Evolutionary conservation across 768 basidiomycete genomes (phyloP), one percentile per base, ranked within the genome.

Genomic region (Pseudohyphozyma bogoriensis): DNA sequence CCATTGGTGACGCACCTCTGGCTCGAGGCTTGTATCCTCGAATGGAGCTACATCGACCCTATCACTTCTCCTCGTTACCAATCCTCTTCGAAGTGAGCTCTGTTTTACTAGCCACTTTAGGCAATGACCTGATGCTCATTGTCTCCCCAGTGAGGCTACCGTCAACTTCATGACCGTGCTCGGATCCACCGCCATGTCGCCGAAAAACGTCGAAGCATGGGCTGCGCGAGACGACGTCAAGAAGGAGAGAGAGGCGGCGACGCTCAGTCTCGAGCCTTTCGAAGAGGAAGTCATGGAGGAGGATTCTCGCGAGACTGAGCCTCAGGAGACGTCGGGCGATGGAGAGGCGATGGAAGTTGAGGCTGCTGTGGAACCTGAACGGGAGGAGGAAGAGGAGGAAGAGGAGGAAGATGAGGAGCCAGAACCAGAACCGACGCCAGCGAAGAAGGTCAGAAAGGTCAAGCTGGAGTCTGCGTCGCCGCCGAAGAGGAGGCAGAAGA

Each of bases 1-100:
- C 85, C 89, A 0, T 78, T 91, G 59, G 85, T 92, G 15, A 93
- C 90, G 67, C 91, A 96, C 67, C 79, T 80, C 0, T 95, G 89
- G 89, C 78, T 95, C 4, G 91, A 95, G 70, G 88, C 91, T 63
- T 92, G 88, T 71, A 86, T 91, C 69, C 74, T 82, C 26, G 78
- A 82, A 54, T 95, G 91, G 90, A 36, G 55, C 28, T n/a, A 67
- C 31, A 51, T 63, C 56, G 24, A 58, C 42, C 37, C 71, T 60
- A 16, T 33, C 50, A 24, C 56, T 32, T 31, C 57, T 0, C 22
- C 16, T n/a, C 11, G 9, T 20, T 49, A 13, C 49, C 8, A 6
- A 18, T 36, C 45, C n/a, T n/a, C n/a, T n/a, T n/a, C n/a, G n/a
- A n/a, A n/a, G n/a, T n/a, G n/a, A n/a, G n/a, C n/a, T n/a, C n/a